Base-by-base conservation (phyloP, 345 rosid genomes). In the Capsella bursapastoris region DNA sequence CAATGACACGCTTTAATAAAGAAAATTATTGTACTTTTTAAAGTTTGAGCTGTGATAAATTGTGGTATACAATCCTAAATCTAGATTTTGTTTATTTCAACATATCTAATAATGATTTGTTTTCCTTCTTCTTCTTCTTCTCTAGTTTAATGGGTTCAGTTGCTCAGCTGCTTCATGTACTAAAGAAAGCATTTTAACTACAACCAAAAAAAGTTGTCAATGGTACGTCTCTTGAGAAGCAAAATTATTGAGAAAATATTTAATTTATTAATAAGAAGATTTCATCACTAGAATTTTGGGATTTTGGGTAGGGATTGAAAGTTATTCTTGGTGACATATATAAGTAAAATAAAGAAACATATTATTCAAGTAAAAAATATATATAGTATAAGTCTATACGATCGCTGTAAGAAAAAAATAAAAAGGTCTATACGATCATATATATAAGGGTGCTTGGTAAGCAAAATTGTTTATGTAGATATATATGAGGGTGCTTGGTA, bases 381-480 rank as follows among this genome's bases (percentile, higher is more conserved):
- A 22, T 22, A 22, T 1, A 22, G 25, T 22, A 22, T 22, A 22
- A 22, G 25, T 22, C 25, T 22, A 22, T 22, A 22, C 25, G 25
- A 22, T 22, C 25, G 25, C 25, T 22, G 25, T 22, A 22, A 22
- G 2, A 22, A 22, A 22, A 22, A 22, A 22, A 9, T 18, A 18
- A 18, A 18, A 18, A 18, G 22, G 14, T 59, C 6, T 13, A 18
- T 63, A 53, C 16, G 47, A 66, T 50, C 8, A 48, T 15, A 64
- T 48, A 44, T 10, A 25, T 12, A 18, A 45, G 40, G 64, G 49
- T 45, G 58, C 41, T 50, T 9, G 38, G 34, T 13, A 66, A 74
- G 52, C 55, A 74, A 74, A 7, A 11, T 48, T 18, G 22, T 18
- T 18, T 18, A 18, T 13, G 28, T 31, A 22, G 25, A 22, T 22